A percentile compares a stretch with the other conserved stretches of the same genome.
These are phyloP conservation scores for Pleomassaria siparia DNA, from an alignment of 2,329 filamentous ascomycete species.

Conservation along the genomic window DNA sequence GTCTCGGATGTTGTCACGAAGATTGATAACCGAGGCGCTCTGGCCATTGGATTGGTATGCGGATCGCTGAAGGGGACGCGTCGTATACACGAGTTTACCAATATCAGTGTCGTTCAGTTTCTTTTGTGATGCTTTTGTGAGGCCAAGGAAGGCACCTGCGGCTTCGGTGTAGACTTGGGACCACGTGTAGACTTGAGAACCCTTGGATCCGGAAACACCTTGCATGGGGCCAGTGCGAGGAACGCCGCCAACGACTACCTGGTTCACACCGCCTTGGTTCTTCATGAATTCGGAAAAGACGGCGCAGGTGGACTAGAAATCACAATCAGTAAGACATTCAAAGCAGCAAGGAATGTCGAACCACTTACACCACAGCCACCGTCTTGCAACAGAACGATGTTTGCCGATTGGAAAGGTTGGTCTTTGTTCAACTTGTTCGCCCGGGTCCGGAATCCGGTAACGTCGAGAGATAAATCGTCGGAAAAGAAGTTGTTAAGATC, in stretches of 20 bases:
- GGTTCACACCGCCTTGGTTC: constrained; percentile 41
- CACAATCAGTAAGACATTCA: no score
- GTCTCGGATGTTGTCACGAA: constrained; percentile 31
- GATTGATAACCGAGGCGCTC: constrained; percentile 14
- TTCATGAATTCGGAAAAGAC: constrained; percentile 46
- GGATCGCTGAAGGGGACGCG: constrained; percentile 14
- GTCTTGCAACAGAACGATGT: constrained; percentile 41
- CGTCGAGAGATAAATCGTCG: constrained; percentile 13
- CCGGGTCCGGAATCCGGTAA: constrained; percentile 19
- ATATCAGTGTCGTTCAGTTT: constrained; percentile 19
- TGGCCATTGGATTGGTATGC: constrained; percentile 10
- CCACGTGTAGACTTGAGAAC: constrained; percentile 29
- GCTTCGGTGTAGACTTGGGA: constrained; percentile 11
- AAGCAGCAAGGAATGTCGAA: no score
- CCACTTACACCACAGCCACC: constrained; percentile 42
- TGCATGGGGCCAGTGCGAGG: constrained; percentile 41
- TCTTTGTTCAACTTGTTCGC: constrained; percentile 14
- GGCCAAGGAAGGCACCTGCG: constrained; percentile 6
- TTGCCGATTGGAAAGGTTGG: constrained; percentile 29
- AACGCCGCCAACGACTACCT: constrained; percentile 42
- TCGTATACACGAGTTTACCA: constrained; percentile 9
- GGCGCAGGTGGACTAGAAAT: constrained; percentile 44
- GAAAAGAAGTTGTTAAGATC: constrained; percentile 22
- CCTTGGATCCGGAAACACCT: constrained; percentile 44
- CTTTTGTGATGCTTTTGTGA: constrained; percentile 8